A percentile compares a stretch with the other conserved stretches of the same genome.
Evolutionary conservation across 139 green algal genomes (phyloP).

Genomic region (Astrephomene gubernaculifera): DNA sequence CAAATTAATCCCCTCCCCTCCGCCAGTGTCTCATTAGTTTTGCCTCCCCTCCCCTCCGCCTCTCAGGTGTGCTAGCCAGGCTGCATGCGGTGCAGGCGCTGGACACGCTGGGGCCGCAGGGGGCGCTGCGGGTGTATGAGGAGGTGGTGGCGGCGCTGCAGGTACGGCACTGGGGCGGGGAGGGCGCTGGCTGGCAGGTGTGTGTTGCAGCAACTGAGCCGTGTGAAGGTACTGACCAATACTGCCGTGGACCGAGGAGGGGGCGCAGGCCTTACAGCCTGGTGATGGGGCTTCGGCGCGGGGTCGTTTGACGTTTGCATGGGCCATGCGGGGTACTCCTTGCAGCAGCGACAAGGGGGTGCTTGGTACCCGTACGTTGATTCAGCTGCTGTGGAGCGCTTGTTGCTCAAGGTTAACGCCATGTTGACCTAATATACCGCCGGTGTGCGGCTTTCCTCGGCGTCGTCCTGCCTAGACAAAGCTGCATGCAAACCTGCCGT

Average conservation of each 20-base stretch:
- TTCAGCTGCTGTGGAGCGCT: too few species aligned
- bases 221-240: not conserved
- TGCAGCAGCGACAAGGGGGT: too few species aligned
- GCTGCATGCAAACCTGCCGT: too few species aligned
- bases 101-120: constrained; percentile 72
- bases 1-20: too few species aligned
- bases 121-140: constrained; percentile 55
- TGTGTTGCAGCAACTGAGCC: not conserved
- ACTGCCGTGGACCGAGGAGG: too few species aligned
- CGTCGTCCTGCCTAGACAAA: too few species aligned
- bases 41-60: not conserved
- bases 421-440: too few species aligned
- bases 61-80: constrained; percentile 57
- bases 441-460: too few species aligned
- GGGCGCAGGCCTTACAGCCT: not conserved
- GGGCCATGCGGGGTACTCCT: not conserved
- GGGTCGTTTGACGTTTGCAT: not conserved
- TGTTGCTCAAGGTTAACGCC: too few species aligned
- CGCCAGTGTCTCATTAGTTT: not conserved
- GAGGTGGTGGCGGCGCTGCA: constrained; percentile 20
- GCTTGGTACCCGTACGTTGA: too few species aligned
- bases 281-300: not conserved
- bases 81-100: constrained; percentile 68
- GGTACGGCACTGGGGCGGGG: not conserved
- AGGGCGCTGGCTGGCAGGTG: not conserved